Evolutionary conservation across 345 rosid genomes (phyloP).

Genomic region (Salix arbutifolia): DNA sequence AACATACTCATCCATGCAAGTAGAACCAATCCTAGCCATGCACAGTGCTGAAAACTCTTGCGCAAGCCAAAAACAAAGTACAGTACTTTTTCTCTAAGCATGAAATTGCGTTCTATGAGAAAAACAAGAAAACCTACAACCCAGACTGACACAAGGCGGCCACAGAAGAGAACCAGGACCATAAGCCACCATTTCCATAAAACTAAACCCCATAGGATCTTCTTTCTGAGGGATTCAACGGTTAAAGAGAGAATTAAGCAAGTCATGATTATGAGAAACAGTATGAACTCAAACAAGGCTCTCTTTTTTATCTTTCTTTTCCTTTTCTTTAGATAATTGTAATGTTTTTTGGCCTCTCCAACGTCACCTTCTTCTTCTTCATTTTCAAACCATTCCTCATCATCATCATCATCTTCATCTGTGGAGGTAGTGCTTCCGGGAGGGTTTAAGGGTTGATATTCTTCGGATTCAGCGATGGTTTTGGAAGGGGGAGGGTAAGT

Average conservation of each 20-base stretch:
- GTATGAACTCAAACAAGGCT: constrained; percentile 28
- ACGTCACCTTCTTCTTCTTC: neutral
- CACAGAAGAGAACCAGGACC: constrained; percentile 38
- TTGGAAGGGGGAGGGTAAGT: constrained; percentile 10
- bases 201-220: constrained; percentile 23
- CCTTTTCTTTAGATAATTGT: neutral
- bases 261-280: constrained; percentile 34
- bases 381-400: constrained; percentile 20
- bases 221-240: constrained; percentile 13
- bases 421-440: neutral
- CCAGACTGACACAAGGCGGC: constrained; percentile 39
- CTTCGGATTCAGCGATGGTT: constrained; percentile 8
- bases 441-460: constrained; percentile 4
- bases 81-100: constrained; percentile 40
- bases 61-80: constrained; percentile 41
- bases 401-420: constrained; percentile 28
- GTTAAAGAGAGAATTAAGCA: constrained; percentile 37
- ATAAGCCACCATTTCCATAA: constrained; percentile 57
- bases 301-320: constrained; percentile 26
- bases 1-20: constrained; percentile 33
- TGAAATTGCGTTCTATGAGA: constrained; percentile 37
- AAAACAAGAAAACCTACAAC: constrained; percentile 27
- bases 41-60: constrained; percentile 40
- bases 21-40: constrained; percentile 36
- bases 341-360: neutral